Base-by-base conservation (phyloP, 306 rosid species). In the Prunus davidiana region DNA sequence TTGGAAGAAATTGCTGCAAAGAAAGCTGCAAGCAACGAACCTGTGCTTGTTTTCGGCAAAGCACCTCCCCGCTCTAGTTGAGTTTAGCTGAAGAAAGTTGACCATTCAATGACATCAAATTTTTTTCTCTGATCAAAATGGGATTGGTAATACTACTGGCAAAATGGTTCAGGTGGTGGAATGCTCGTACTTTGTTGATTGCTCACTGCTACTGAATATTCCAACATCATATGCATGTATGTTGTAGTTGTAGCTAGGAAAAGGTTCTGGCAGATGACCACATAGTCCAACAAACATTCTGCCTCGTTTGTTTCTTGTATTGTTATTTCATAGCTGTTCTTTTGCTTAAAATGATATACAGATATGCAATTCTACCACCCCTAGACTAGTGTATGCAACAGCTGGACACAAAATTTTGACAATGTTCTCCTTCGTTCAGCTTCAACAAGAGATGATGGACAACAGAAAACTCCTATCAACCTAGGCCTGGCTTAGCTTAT, bases 1-100 rank as follows among this genome's bases (percentile, higher is more conserved):
- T 75, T 90, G 52, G 93, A 89, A 84, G 94, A 89, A 82, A 67
- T 87, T 25, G 94, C 96, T 54, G 77, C 86, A 2, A 82, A 77
- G 76, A 87, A 82, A 71, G 87, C 90, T 63, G 71, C 86, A 47
- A 83, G 83, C 73, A 84, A 84, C 0, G 92, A 88, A 78, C 82
- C 87, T 12, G 86, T 82, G 47, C 86, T 85, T 49, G 88, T 82
- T 72, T 73, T 43, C 19, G 7, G 24, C 50, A 85, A 66, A 79
- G 55, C 82, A 30, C 71, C 78, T 3, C 41, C 65, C 0, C 58
- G 62, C 28, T 69, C 76, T n/a, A 10, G 54, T 63, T 77, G 72
- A 30, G 50, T 24, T 66, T 72, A 79, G 82, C 61, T 14, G 56
- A 19, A 43, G 34, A 49, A n/a, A n/a, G 41, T 55, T 38, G 65